These are phyloP conservation scores for Oenanthe javanica DNA, from an alignment of 140 eudicot species.

Conservation along the genomic window DNA sequence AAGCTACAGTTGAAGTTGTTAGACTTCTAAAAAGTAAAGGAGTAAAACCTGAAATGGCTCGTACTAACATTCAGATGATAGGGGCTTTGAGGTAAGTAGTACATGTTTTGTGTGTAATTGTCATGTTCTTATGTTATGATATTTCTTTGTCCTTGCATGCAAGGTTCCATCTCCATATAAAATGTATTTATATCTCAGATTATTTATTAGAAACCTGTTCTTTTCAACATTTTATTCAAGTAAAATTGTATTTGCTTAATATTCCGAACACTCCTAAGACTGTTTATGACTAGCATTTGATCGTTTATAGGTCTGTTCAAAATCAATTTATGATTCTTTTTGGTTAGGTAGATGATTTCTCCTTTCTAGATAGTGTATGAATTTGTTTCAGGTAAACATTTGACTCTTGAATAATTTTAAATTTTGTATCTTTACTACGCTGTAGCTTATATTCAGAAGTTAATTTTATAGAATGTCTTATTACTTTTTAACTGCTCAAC, in stretches of 20 bases:
- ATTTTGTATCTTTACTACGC: not conserved
- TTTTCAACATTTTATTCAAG: not conserved
- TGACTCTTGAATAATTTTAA: not conserved
- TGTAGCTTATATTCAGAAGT: not conserved
- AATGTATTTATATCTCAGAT: not conserved
- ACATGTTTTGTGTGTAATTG: not conserved
- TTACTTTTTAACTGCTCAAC: not conserved
- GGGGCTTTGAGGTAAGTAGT: slow-evolving; percentile 82
- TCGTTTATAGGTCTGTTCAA: not conserved
- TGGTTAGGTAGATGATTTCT: not conserved
- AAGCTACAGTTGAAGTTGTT: slow-evolving; percentile 85
- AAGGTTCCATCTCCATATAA: not conserved
- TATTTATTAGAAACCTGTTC: not conserved
- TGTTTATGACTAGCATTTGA: not conserved
- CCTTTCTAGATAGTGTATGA: not conserved
- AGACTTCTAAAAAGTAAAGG: slow-evolving; percentile 55
- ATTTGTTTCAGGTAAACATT: not conserved
- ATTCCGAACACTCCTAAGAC: not conserved
- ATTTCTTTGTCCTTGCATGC: not conserved
- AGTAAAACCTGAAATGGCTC: slow-evolving; percentile 75
- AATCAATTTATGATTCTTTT: not conserved
- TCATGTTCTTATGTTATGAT: not conserved
- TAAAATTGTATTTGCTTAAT: not conserved
- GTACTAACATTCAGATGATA: slow-evolving; percentile 95
- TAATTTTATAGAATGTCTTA: not conserved